phyloP scores from a whole-genome alignment of 495 filamentous ascomycete genomes.

The Podospora pseudocomata region DNA sequence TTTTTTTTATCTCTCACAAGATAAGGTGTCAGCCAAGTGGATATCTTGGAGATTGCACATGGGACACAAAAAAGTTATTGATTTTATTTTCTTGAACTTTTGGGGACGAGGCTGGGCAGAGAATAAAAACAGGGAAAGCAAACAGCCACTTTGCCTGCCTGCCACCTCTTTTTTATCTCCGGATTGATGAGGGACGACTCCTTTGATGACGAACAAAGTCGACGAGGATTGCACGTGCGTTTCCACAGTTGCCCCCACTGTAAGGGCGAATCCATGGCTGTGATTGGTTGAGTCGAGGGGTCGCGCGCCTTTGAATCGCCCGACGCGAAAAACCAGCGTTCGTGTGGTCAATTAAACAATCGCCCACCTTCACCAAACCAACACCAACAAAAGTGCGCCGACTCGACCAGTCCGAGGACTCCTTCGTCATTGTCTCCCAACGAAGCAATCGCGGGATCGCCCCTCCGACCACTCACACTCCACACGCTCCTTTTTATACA shows the following conservation, averaged over 20 bases:
- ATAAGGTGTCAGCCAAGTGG: not conserved
- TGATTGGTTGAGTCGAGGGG: not conserved
- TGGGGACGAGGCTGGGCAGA: no score
- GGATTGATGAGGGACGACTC: slow-evolving; percentile 10
- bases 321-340: slow-evolving; percentile 30
- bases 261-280: not conserved
- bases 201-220: slow-evolving; percentile 19
- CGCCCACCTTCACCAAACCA: not conserved
- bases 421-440: not conserved
- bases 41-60: not conserved
- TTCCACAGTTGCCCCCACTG: slow-evolving; percentile 18
- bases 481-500: not conserved
- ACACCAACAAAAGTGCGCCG: not conserved
- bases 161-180: slow-evolving; percentile 2
- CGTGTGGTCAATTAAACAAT: slow-evolving; percentile 31
- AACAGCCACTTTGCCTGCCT: not conserved
- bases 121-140: no score
- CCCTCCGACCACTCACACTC: not conserved
- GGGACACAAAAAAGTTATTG: not conserved
- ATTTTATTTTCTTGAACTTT: no score
- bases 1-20: not conserved
- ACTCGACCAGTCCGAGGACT: not conserved
- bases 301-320: slow-evolving; percentile 30
- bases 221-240: slow-evolving; percentile 23
- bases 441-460: not conserved